Conservation (phyloP, 108 stramenopile genomes). For the Discostella pseudostelligera region DNA sequence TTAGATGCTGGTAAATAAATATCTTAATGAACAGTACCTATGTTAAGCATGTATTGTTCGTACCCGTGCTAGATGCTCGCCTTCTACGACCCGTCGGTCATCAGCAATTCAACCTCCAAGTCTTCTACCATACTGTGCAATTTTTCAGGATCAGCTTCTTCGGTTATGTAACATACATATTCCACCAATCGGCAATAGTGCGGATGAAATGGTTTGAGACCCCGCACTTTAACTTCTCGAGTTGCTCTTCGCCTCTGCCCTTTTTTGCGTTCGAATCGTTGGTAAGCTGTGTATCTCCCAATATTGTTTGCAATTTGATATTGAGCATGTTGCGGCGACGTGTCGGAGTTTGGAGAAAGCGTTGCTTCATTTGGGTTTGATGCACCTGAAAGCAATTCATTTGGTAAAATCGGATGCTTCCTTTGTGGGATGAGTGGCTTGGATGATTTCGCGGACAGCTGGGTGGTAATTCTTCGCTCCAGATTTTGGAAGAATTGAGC, state of each 20-base stretch:
- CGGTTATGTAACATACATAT: slow-evolving; percentile 31
- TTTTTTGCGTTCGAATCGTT: not conserved
- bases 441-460: slow-evolving; percentile 4
- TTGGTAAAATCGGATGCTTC: slow-evolving; percentile 11
- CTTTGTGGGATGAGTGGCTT: not conserved
- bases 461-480: not conserved
- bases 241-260: no score
- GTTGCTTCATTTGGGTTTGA: slow-evolving; percentile 21
- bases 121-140: slow-evolving; percentile 21
- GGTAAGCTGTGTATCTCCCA: slow-evolving; percentile 14
- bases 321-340: not conserved
- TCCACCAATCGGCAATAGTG: slow-evolving; percentile 37
- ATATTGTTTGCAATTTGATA: slow-evolving; percentile 11
- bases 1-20: no score
- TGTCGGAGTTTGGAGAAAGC: not conserved
- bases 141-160: slow-evolving; percentile 22
- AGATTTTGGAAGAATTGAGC: slow-evolving; percentile 26
- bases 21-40: no score
- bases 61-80: no score
- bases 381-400: slow-evolving; percentile 25
- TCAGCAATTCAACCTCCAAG: slow-evolving; percentile 27
- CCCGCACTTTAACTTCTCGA: not conserved
- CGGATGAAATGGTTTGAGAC: slow-evolving; percentile 15
- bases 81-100: no score
- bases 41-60: no score